A percentile compares a stretch with the other conserved stretches of the same genome.
Evolutionary conservation across 441 rosid species (phyloP).

Genomic region (Eruca vesicaria): DNA sequence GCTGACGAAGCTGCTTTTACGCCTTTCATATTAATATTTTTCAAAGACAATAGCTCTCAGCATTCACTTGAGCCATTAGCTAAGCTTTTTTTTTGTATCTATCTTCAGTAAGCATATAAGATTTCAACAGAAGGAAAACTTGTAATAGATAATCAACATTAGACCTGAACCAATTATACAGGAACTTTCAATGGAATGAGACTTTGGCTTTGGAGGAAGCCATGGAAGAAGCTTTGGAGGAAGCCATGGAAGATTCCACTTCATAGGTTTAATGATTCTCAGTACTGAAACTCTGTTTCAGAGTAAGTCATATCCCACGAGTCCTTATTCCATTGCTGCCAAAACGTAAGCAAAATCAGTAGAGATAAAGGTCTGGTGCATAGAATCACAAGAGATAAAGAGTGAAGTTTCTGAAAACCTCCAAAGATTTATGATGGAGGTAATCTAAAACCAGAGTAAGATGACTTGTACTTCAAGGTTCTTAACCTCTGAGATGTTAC

Average conservation of each 20-base stretch:
- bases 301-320: too few relatives aligned
- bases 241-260: too few relatives aligned
- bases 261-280: too few relatives aligned
- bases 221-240: too few relatives aligned
- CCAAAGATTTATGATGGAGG: constrained; percentile 51
- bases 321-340: too few relatives aligned
- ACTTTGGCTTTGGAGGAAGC: constrained; percentile 45
- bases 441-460: constrained; percentile 63
- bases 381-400: constrained; percentile 52
- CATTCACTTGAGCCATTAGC: constrained; percentile 1
- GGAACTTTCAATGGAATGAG: neutral
- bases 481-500: constrained; percentile 45
- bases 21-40: neutral
- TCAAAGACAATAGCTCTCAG: neutral
- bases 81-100: neutral
- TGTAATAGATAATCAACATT: neutral
- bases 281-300: too few relatives aligned
- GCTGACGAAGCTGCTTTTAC: neutral
- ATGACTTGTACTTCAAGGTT: constrained; percentile 54
- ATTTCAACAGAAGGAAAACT: neutral
- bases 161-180: neutral
- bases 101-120: constrained; percentile 5
- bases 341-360: too few relatives aligned
- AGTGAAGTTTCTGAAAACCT: constrained; percentile 57
- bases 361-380: constrained; percentile 50